These are phyloP conservation scores for Phlebopus sp. DNA, from an alignment of 1,284 basidiomycete species.

Conservation along the genomic window DNA sequence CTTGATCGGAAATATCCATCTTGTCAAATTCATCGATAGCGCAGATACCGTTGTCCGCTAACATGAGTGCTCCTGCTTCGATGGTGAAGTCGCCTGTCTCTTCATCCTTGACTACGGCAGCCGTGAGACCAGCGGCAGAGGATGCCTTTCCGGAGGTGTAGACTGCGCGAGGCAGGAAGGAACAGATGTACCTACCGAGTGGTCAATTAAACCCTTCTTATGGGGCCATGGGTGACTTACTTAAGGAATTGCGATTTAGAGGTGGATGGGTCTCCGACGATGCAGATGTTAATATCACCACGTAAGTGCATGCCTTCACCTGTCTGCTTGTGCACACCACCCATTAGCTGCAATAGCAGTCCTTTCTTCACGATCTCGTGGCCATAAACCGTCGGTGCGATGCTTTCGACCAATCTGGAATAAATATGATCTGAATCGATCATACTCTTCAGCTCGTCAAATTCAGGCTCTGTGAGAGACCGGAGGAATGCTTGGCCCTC, in stretches of 20 bases:
- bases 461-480: slow-evolving; percentile 89
- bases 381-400: slow-evolving; percentile 97
- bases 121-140: slow-evolving; percentile 97
- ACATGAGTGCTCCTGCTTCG: slow-evolving; percentile 98
- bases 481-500: slow-evolving; percentile 81
- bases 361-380: slow-evolving; percentile 99
- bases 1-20: slow-evolving; percentile 98
- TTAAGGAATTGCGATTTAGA: slow-evolving; percentile 99
- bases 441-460: slow-evolving; percentile 94
- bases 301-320: slow-evolving; percentile 95
- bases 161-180: slow-evolving; percentile 97
- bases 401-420: slow-evolving; percentile 87
- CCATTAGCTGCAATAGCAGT: slow-evolving; percentile 95
- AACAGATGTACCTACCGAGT: slow-evolving; percentile 85
- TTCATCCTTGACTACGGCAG: slow-evolving; percentile 97
- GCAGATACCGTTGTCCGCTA: slow-evolving; percentile 99
- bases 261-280: slow-evolving; percentile 96
- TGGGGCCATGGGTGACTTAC: slow-evolving; percentile 43
- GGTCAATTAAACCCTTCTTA: not conserved
- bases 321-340: slow-evolving; percentile 98
- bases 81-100: slow-evolving; percentile 99
- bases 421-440: slow-evolving; percentile 94
- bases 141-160: slow-evolving; percentile 99
- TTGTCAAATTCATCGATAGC: slow-evolving; percentile 99
- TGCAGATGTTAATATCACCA: slow-evolving; percentile 98